phyloP scores from a whole-genome alignment of 176 grass and related monocot genomes.

The Pontederia crassipes region DNA sequence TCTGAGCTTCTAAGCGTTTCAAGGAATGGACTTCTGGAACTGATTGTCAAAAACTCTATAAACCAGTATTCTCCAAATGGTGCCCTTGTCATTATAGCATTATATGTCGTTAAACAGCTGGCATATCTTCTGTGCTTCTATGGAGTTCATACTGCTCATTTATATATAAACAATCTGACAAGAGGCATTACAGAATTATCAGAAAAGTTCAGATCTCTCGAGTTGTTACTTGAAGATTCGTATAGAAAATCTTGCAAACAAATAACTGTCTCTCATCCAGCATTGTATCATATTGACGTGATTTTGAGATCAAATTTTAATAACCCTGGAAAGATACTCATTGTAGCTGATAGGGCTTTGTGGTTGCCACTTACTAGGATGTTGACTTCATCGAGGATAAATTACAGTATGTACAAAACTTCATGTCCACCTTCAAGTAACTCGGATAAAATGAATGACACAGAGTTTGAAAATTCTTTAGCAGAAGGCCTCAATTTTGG shows the following conservation, averaged over 20 bases:
- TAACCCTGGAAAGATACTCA: slow-evolving; percentile 34
- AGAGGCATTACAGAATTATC: slow-evolving; percentile 35
- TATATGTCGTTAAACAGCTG: slow-evolving; percentile 58
- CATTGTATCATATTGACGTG: slow-evolving; percentile 37
- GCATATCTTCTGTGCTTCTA: slow-evolving; percentile 73
- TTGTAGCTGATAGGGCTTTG: slow-evolving; percentile 50
- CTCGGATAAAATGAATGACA: slow-evolving; percentile 18
- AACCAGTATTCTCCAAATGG: slow-evolving; percentile 22
- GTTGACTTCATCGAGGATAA: slow-evolving; percentile 48
- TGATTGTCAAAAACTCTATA: slow-evolving; percentile 39
- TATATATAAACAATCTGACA: slow-evolving; percentile 45
- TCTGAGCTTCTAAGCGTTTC: slow-evolving; percentile 39
- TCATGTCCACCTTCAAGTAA: slow-evolving; percentile 11
- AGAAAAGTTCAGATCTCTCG: slow-evolving; percentile 41
- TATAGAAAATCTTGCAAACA: slow-evolving; percentile 27
- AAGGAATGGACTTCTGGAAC: slow-evolving; percentile 47
- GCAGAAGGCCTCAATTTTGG: slow-evolving; percentile 34
- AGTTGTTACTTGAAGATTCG: slow-evolving; percentile 38
- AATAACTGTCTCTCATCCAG: slow-evolving; percentile 45
- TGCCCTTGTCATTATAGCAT: slow-evolving; percentile 34
- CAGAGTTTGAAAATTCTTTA: slow-evolving; percentile 21
- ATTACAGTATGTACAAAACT: slow-evolving; percentile 26
- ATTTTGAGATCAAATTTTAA: slow-evolving; percentile 36
- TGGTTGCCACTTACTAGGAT: slow-evolving; percentile 54
- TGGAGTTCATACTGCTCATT: slow-evolving; percentile 54